phyloP scores from a whole-genome alignment of 306 rosid genomes.

The Lathyrus aphaca region DNA sequence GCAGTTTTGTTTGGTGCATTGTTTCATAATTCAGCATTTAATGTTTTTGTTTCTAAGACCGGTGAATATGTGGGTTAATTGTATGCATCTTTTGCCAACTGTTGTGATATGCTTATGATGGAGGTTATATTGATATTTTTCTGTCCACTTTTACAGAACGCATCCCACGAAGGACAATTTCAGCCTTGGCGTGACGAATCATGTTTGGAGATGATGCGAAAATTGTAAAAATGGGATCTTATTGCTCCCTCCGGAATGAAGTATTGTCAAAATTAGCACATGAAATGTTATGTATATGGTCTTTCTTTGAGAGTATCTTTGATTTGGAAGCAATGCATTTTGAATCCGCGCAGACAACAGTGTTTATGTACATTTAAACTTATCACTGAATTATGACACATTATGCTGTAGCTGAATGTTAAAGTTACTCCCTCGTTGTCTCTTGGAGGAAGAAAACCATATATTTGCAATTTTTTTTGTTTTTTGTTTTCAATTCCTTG shows the following conservation, averaged over 20 bases:
- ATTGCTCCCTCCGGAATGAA: no score
- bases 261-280: no score
- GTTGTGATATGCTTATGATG: conserved; percentile 1
- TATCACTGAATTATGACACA: neutral
- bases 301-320: neutral
- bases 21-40: conserved; percentile 8
- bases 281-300: no score
- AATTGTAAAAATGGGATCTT: conserved; percentile 23
- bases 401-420: neutral
- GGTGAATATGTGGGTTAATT: conserved; percentile 20
- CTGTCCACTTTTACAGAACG: conserved; percentile 48
- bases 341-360: neutral
- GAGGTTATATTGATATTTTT: conserved; percentile 5
- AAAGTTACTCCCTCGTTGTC: neutral
- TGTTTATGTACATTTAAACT: conserved; percentile 16
- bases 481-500: neutral
- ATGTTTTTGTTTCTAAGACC: neutral
- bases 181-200: conserved; percentile 66
- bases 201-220: conserved; percentile 45
- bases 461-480: neutral
- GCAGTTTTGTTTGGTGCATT: neutral
- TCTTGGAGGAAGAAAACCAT: neutral
- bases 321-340: conserved; percentile 16
- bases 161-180: conserved; percentile 48
- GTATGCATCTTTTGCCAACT: conserved; percentile 3